Evolutionary conservation across 2,329 filamentous ascomycete genomes (phyloP).

Genomic region (Nemania serpens): DNA sequence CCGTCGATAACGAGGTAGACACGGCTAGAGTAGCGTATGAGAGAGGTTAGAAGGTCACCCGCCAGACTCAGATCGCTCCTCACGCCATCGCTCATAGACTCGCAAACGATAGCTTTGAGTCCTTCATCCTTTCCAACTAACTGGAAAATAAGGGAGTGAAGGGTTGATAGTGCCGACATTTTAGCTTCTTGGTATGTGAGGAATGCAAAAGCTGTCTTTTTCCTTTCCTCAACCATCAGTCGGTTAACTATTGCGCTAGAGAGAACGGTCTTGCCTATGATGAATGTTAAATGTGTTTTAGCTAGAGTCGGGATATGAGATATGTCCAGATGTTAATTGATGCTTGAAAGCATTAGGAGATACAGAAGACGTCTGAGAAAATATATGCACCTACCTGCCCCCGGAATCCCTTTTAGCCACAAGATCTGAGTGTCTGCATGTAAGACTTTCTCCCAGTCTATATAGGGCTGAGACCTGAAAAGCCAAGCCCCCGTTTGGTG

Average conservation of each 20-base stretch:
- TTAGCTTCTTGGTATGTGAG: neutral
- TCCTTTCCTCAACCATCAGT: neutral
- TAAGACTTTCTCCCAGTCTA: slow-evolving; percentile 21
- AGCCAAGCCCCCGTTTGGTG: slow-evolving; percentile 3
- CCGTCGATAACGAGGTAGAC: slow-evolving; percentile 3
- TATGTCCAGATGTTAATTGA: neutral
- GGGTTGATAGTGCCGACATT: neutral
- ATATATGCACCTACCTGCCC: slow-evolving; percentile 28
- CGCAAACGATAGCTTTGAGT: neutral
- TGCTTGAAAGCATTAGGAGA: neutral
- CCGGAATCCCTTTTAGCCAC: slow-evolving; percentile 36
- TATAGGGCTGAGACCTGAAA: neutral
- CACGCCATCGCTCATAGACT: neutral
- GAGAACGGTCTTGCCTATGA: neutral
- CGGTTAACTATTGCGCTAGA: slow-evolving; percentile 1
- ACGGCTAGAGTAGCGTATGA: neutral
- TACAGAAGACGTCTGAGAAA: neutral
- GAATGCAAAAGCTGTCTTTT: neutral
- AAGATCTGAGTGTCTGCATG: slow-evolving; percentile 13
- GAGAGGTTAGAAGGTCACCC: neutral
- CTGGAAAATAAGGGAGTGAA: slow-evolving; percentile 3
- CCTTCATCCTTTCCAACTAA: neutral
- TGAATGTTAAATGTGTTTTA: neutral
- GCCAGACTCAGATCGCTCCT: neutral
- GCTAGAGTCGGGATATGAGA: neutral